Percentiles rank a stretch among this genome's conserved stretches.
Conservation (phyloP, 495 filamentous ascomycete species). For the Penicillium coprophilum region DNA sequence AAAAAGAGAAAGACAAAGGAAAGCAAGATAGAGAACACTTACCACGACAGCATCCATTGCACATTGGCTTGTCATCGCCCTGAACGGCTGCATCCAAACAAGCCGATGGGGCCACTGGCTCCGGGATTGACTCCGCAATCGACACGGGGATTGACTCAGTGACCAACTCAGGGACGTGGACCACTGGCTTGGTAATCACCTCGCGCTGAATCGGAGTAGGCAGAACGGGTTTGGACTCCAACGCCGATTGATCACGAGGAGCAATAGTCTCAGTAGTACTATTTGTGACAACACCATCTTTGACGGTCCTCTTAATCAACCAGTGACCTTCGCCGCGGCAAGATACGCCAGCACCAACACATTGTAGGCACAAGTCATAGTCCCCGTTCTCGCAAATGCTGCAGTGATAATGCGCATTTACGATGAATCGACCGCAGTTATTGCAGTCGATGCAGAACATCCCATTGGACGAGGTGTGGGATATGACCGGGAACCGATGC, state of each 20-base stretch:
- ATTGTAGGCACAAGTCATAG: conserved; percentile 86
- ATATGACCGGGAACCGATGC: conserved; percentile 30
- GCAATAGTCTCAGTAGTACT: conserved; percentile 79
- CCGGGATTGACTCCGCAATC: conserved; percentile 16
- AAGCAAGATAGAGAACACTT: conserved; percentile 29
- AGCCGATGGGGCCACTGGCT: conserved; percentile 8
- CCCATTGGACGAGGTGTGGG: conserved; percentile 34
- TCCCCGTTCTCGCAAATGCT: conserved; percentile 89
- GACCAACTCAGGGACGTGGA: conserved; percentile 19
- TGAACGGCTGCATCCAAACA: conserved; percentile 14
- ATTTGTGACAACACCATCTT: conserved; percentile 73
- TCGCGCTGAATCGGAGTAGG: conserved; percentile 8
- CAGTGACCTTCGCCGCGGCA: conserved; percentile 81
- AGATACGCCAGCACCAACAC: conserved; percentile 69
- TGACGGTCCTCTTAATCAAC: conserved; percentile 87
- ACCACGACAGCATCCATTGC: conserved; percentile 88
- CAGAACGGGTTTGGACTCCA: conserved; percentile 21
- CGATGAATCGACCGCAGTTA: conserved; percentile 73
- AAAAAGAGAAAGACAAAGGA: not conserved
- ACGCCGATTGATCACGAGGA: conserved; percentile 45
- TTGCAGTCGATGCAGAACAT: conserved; percentile 84
- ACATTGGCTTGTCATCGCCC: conserved; percentile 65
- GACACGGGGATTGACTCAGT: conserved; percentile 17
- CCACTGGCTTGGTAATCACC: conserved; percentile 20
- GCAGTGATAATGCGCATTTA: conserved; percentile 89